Conservation (phyloP, 257 asterid species). For the Solanum phureja region DNA sequence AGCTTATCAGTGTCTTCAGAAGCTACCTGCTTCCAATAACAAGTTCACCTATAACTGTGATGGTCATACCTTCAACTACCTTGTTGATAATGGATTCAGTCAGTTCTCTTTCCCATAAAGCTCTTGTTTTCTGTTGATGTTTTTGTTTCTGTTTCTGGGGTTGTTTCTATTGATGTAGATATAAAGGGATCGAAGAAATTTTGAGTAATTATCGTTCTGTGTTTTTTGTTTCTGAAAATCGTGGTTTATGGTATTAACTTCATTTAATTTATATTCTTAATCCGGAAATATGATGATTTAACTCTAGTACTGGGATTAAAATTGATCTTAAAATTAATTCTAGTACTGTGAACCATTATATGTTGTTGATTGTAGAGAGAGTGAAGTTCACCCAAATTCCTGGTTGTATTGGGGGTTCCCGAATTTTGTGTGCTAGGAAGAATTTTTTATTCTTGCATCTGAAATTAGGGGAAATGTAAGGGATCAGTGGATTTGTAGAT, state of each 20-base stretch:
- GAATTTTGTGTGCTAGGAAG: too few relatives aligned
- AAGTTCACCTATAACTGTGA: slow-evolving; percentile 67
- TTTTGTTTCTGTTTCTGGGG: not conserved
- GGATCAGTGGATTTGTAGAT: not conserved
- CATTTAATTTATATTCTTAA: not conserved
- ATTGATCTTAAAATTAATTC: not conserved
- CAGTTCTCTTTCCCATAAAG: not conserved
- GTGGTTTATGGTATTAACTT: not conserved
- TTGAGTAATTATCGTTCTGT: not conserved
- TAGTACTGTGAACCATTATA: not conserved
- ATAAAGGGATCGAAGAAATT: not conserved
- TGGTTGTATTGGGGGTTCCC: not conserved
- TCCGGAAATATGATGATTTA: not conserved
- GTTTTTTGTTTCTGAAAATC: not conserved
- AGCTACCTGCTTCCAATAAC: slow-evolving; percentile 49
- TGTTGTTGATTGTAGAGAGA: not conserved
- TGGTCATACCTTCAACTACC: slow-evolving; percentile 59
- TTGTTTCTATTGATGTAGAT: not conserved
- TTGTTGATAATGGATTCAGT: slow-evolving; percentile 61
- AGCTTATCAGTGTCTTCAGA: slow-evolving; percentile 52
- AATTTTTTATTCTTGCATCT: too few relatives aligned
- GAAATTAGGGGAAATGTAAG: not conserved
- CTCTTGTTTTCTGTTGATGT: not conserved
- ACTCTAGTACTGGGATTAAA: not conserved
- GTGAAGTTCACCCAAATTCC: not conserved